A percentile compares a stretch with the other conserved stretches of the same genome.
Conservation (phyloP, 306 rosid species). For the Arachis hypogaea region DNA sequence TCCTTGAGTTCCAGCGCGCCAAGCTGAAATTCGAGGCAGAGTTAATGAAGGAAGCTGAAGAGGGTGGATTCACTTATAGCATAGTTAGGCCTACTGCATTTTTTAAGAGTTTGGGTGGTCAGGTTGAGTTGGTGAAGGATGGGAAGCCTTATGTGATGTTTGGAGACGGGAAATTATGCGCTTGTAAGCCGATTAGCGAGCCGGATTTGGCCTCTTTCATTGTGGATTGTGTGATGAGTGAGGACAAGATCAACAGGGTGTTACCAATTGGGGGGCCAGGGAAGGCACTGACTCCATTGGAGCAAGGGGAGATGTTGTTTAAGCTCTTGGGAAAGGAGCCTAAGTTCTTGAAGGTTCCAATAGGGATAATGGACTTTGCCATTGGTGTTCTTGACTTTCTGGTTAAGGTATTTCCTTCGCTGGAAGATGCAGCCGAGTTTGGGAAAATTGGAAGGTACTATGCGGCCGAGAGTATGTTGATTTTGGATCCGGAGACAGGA, state of each 20-base stretch:
- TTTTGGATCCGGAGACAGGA: slow-evolving; percentile 86
- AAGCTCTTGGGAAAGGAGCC: slow-evolving; percentile 81
- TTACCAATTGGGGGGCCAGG: slow-evolving; percentile 94
- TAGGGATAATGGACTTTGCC: slow-evolving; percentile 92
- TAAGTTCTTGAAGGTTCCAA: slow-evolving; percentile 85
- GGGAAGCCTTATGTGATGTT: slow-evolving; percentile 99
- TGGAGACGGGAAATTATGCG: slow-evolving; percentile 95
- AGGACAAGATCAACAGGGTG: slow-evolving; percentile 66
- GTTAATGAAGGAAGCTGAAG: slow-evolving; percentile 62
- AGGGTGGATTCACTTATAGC: slow-evolving; percentile 69
- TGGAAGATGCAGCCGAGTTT: slow-evolving; percentile 92
- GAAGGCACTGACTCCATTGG: slow-evolving; percentile 85
- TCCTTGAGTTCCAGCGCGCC: slow-evolving; percentile 90
- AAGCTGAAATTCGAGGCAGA: slow-evolving; percentile 92
- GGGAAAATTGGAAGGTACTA: slow-evolving; percentile 98
- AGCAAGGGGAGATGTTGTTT: slow-evolving; percentile 90
- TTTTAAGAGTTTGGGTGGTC: slow-evolving; percentile 97
- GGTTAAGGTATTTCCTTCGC: slow-evolving; percentile 73
- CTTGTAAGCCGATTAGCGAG: slow-evolving; percentile 94
- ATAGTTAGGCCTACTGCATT: slow-evolving; percentile 97
- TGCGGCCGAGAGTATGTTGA: slow-evolving; percentile 95
- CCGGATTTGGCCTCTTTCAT: slow-evolving; percentile 89
- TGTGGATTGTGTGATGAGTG: slow-evolving; percentile 74
- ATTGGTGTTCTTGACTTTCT: slow-evolving; percentile 76
- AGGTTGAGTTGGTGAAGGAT: slow-evolving; percentile 94